Base-by-base conservation (phyloP, 2,329 filamentous ascomycete genomes). In the Dothideomycetes sp. region DNA sequence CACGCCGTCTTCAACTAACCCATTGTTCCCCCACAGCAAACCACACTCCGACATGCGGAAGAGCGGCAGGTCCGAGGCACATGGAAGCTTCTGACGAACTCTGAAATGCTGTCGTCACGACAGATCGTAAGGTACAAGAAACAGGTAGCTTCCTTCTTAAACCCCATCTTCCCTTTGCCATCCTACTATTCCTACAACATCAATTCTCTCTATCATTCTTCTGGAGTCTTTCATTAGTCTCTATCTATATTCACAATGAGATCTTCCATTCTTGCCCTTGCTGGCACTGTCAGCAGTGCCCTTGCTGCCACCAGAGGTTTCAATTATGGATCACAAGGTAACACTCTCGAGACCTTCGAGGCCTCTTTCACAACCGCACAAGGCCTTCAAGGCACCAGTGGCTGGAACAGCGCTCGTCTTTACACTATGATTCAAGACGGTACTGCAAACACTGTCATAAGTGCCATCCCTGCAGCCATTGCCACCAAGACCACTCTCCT, bases 391-490 rank as follows among this genome's bases (percentile, higher is more conserved):
- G 80, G 79, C 31, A 78, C 80, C 40, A 64, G 69, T 16, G 76
- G 76, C 32, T 85, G 82, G 67, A 82, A 66, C 52, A 79, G 74
- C 45, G 81, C 78, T 30, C 77, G 82, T 45, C 69, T 86, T n/a
- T 87, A 39, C 36, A 85, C 82, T 50, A 84, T 77, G 72, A 69
- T 82, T 34, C 82, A 86, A 71, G 73, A 63, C 18, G 78, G 76
- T 49, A 80, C 80, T 5, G 62, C 72, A 48, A 79, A 72, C 62
- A 70, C 70, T 20, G 71, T 77, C 52, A 86, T 82, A 54, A 68
- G 73, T 23, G 56, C 82, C 49, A 85, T 94, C 47, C 82, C 81
- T 29, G 87, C 87, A 30, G 87, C 86, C 53, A 86, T 94, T 62
- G 74, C 72, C 51, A 84, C 84, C 54, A 74, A 85, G 52, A 93